A percentile compares a stretch with the other conserved stretches of the same genome.
Evolutionary conservation across 2,329 filamentous ascomycete species (phyloP).

Genomic region (Lasiodiplodia citricola): DNA sequence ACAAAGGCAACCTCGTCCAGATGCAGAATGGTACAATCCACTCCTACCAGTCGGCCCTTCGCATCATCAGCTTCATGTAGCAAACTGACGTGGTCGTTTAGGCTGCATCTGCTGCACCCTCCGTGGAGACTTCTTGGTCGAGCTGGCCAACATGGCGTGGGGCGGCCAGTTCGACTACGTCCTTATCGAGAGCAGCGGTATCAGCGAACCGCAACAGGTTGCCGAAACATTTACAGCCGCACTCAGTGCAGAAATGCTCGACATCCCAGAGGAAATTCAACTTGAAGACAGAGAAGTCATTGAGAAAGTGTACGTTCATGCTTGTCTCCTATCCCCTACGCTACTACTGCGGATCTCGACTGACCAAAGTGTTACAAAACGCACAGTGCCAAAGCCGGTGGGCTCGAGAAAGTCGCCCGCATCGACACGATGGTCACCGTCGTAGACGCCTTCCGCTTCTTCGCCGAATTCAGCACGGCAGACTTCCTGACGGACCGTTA

Average conservation of each 20-base stretch:
- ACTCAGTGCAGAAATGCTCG: slow-evolving; percentile 52
- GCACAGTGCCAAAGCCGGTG: slow-evolving; percentile 60
- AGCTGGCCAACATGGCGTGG: slow-evolving; percentile 69
- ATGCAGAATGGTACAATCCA: slow-evolving; percentile 60
- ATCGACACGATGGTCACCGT: slow-evolving; percentile 76
- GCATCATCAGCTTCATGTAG: neutral
- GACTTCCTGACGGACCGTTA: slow-evolving; percentile 70
- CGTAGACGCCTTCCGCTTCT: slow-evolving; percentile 74
- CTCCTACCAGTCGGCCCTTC: neutral
- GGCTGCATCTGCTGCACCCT: slow-evolving; percentile 78
- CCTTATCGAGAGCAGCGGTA: slow-evolving; percentile 73
- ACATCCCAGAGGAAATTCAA: slow-evolving; percentile 50
- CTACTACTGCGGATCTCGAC: neutral
- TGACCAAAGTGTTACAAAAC: neutral
- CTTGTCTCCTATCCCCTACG: neutral
- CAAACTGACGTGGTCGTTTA: neutral
- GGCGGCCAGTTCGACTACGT: slow-evolving; percentile 71
- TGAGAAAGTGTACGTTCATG: slow-evolving; percentile 50
- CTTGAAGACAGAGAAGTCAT: slow-evolving; percentile 53
- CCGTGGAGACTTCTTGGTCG: slow-evolving; percentile 72
- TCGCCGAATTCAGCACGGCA: slow-evolving; percentile 72
- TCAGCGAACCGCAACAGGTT: slow-evolving; percentile 75
- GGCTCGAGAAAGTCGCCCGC: slow-evolving; percentile 67
- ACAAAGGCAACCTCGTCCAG: slow-evolving; percentile 68
- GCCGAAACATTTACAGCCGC: slow-evolving; percentile 72